phyloP scores from a whole-genome alignment of 768 basidiomycete species.

The Suillus placidus region DNA sequence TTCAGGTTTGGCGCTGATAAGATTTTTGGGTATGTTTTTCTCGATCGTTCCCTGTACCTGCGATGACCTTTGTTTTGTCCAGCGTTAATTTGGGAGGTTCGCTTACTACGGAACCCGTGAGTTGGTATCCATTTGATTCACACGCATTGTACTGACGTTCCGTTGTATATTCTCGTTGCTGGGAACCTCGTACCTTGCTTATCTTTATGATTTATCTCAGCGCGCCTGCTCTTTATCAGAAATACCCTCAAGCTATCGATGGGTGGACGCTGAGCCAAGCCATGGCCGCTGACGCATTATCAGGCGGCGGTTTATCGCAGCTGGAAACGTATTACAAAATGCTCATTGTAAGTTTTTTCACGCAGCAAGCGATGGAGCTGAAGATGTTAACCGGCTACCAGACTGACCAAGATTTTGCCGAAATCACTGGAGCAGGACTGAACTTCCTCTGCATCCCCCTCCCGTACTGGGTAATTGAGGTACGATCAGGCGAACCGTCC shows the following conservation, averaged over 20 bases:
- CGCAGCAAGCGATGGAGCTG: not conserved
- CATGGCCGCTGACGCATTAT: conserved; percentile 70
- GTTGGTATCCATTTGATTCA: conserved; percentile 35
- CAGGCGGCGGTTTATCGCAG: conserved; percentile 59
- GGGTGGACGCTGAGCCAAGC: conserved; percentile 81
- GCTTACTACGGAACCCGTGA: conserved; percentile 87
- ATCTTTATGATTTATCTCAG: conserved; percentile 44
- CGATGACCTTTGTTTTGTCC: conserved; percentile 6
- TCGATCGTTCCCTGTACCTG: conserved; percentile 8
- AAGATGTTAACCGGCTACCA: conserved; percentile 30
- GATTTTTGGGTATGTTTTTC: conserved; percentile 66
- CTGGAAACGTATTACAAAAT: conserved; percentile 91
- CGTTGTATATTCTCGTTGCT: conserved; percentile 25
- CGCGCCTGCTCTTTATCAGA: conserved; percentile 73
- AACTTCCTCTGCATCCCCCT: conserved; percentile 93
- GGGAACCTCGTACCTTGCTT: conserved; percentile 20
- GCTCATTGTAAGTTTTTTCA: conserved; percentile 69
- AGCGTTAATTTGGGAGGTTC: conserved; percentile 96
- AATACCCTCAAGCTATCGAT: conserved; percentile 65
- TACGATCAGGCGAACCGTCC: conserved; percentile 77
- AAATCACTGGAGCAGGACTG: conserved; percentile 91
- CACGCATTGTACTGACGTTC: conserved; percentile 15
- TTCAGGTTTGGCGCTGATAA: conserved; percentile 78
- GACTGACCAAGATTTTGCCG: conserved; percentile 95
- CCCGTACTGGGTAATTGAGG: conserved; percentile 92